A percentile compares a stretch with the other conserved stretches of the same genome.
Conservation (phyloP, 805 yeast species). For the Metschnikowia kofuensis region DNA sequence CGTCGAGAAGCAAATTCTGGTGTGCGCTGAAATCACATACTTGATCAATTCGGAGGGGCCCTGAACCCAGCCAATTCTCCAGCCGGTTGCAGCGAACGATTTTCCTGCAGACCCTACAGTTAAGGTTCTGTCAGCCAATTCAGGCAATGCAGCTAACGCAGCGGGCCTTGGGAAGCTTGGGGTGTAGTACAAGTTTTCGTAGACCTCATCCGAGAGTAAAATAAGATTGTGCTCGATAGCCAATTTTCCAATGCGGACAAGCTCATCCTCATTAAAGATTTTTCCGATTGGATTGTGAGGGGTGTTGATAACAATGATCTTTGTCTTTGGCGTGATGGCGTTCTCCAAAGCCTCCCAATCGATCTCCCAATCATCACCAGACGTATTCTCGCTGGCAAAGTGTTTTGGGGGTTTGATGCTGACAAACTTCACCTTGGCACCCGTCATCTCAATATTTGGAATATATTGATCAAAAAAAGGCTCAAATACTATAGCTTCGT, state of each 20-base stretch:
- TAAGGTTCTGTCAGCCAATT: slow-evolving; percentile 71
- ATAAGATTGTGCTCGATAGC: slow-evolving; percentile 84
- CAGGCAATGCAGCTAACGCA: slow-evolving; percentile 61
- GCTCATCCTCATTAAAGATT: slow-evolving; percentile 73
- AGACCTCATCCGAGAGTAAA: slow-evolving; percentile 90
- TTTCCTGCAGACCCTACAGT: slow-evolving; percentile 98
- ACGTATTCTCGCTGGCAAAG: slow-evolving; percentile 57
- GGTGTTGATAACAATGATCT: slow-evolving; percentile 81
- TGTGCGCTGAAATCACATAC: slow-evolving; percentile 85
- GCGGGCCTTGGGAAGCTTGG: slow-evolving; percentile 78
- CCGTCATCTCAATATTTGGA: slow-evolving; percentile 88
- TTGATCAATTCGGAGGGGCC: slow-evolving; percentile 81
- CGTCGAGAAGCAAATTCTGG: slow-evolving; percentile 87
- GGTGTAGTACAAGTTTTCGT: slow-evolving; percentile 80
- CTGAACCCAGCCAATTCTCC: slow-evolving; percentile 96
- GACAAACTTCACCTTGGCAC: slow-evolving; percentile 87
- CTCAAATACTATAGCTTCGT: slow-evolving; percentile 93
- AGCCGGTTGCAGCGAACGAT: slow-evolving; percentile 97
- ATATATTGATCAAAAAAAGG: slow-evolving; percentile 98
- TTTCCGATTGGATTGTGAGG: slow-evolving; percentile 98
- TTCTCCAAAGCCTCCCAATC: slow-evolving; percentile 74
- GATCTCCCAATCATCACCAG: slow-evolving; percentile 84
- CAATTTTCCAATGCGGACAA: slow-evolving; percentile 69
- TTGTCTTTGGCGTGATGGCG: slow-evolving; percentile 73
- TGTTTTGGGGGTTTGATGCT: slow-evolving; percentile 81